Evolutionary conservation across 495 filamentous ascomycete genomes (phyloP).

Genomic region (Tuber umbilicatum): DNA sequence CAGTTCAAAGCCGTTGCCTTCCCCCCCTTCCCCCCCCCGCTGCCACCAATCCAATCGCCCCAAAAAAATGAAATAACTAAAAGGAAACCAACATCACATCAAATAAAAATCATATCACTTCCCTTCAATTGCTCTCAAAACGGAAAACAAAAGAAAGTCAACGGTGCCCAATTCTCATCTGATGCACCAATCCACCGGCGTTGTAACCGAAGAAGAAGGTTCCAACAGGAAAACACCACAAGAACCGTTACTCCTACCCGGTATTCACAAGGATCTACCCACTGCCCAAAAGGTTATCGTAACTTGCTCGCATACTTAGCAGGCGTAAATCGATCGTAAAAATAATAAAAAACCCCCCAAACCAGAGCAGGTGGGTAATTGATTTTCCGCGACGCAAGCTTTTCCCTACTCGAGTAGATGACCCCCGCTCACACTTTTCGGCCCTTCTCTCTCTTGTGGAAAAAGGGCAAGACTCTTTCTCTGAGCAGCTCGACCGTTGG

Average conservation of each 20-base stretch:
- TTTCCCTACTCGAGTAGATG: not conserved
- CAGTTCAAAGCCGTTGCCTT: not conserved
- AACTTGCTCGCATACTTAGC: not conserved
- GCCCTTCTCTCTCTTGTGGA: not conserved
- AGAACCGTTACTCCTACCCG: not conserved
- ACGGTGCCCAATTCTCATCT: not conserved
- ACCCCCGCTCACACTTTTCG: not conserved
- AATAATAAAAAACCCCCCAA: not conserved
- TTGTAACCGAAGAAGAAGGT: slow-evolving; percentile 4
- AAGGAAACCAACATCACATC: slow-evolving; percentile 1
- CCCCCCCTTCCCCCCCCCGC: not conserved
- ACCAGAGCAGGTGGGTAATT: not conserved
- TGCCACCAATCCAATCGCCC: not conserved
- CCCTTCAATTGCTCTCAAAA: not conserved
- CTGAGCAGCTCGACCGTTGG: not conserved
- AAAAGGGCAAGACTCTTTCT: not conserved
- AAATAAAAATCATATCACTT: slow-evolving; percentile 5
- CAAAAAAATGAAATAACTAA: not conserved
- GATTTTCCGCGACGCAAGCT: not conserved
- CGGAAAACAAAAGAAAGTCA: not conserved
- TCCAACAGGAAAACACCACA: slow-evolving; percentile 1
- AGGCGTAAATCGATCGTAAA: not conserved
- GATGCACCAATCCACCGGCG: not conserved
- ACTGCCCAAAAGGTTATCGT: not conserved
- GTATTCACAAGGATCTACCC: not conserved